Percentiles rank a stretch among this genome's conserved stretches.
Evolutionary conservation across 2,329 filamentous ascomycete genomes (phyloP).

Genomic region (Exophiala sp.): DNA sequence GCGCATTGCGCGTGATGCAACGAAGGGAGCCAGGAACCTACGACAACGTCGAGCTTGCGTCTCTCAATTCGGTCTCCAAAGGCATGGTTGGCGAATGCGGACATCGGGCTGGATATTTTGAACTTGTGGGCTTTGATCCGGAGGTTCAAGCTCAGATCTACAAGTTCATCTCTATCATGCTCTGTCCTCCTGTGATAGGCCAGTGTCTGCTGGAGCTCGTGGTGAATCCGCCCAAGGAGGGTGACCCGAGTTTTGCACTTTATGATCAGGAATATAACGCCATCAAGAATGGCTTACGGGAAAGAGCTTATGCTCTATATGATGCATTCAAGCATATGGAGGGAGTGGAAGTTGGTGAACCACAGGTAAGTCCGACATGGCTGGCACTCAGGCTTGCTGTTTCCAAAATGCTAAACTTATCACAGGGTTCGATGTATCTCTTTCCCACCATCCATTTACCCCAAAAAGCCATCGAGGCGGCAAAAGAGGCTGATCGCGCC

Average conservation of each 20-base stretch:
- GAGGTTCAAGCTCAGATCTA: conserved; percentile 90
- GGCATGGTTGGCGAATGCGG: conserved; percentile 99
- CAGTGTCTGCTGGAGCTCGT: conserved; percentile 96
- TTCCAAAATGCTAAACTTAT: not conserved
- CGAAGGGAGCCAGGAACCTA: conserved; percentile 66
- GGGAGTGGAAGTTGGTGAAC: conserved; percentile 81
- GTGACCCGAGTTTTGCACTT: conserved; percentile 74
- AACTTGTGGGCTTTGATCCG: conserved; percentile 81
- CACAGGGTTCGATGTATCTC: conserved; percentile 90
- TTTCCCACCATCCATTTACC: conserved; percentile 89
- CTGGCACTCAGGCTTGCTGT: not conserved
- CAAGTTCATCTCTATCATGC: conserved; percentile 96
- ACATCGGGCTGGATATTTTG: conserved; percentile 95
- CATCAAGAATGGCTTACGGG: conserved; percentile 71
- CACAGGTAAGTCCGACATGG: conserved; percentile 50
- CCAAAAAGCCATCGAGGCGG: conserved; percentile 67
- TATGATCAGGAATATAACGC: conserved; percentile 79
- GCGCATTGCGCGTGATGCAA: conserved; percentile 73
- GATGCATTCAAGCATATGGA: conserved; percentile 92
- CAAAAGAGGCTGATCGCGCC: conserved; percentile 63
- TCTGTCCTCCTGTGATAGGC: conserved; percentile 90
- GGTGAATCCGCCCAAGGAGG: conserved; percentile 85
- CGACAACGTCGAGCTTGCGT: conserved; percentile 80
- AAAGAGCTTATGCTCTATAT: conserved; percentile 79
- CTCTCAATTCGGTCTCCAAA: conserved; percentile 90